Conservation (phyloP, 2,329 filamentous ascomycete species). For the Cytospora mali region DNA sequence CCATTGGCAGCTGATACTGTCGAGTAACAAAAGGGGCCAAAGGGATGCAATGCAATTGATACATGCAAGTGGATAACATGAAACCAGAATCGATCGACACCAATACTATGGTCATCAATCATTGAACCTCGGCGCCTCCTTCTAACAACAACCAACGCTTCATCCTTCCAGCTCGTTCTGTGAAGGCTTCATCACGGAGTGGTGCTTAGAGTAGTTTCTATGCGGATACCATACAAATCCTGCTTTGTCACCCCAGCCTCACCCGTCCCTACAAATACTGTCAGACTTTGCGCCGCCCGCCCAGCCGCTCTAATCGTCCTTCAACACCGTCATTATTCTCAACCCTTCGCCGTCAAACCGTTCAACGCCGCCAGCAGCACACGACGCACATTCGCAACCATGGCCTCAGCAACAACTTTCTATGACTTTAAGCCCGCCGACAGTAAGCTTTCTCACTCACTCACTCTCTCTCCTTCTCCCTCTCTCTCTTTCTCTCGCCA, state of each 20-base stretch:
- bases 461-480: slow-evolving; percentile 6
- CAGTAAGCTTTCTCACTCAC: slow-evolving; percentile 56
- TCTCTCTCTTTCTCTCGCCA: too few relatives aligned
- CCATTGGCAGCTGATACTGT: too few relatives aligned
- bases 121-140: too few relatives aligned
- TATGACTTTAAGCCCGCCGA: slow-evolving; percentile 85
- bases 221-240: neutral
- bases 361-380: slow-evolving; percentile 18
- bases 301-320: slow-evolving; percentile 1
- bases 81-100: too few relatives aligned
- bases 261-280: slow-evolving; percentile 2
- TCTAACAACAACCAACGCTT: neutral
- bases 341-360: slow-evolving; percentile 7
- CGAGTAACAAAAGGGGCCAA: too few relatives aligned
- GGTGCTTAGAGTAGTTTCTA: neutral
- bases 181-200: neutral
- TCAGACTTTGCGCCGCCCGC: slow-evolving; percentile 12
- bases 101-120: too few relatives aligned
- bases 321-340: slow-evolving; percentile 6
- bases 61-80: too few relatives aligned
- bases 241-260: slow-evolving; percentile 8
- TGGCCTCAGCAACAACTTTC: slow-evolving; percentile 72
- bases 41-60: too few relatives aligned
- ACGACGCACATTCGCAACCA: slow-evolving; percentile 41
- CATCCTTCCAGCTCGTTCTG: neutral